Percentiles rank a stretch among this genome's conserved stretches.
These are phyloP conservation scores for Metahyphopichia silvanorum DNA, from an alignment of 805 yeast genomes.

Conservation along the genomic window DNA sequence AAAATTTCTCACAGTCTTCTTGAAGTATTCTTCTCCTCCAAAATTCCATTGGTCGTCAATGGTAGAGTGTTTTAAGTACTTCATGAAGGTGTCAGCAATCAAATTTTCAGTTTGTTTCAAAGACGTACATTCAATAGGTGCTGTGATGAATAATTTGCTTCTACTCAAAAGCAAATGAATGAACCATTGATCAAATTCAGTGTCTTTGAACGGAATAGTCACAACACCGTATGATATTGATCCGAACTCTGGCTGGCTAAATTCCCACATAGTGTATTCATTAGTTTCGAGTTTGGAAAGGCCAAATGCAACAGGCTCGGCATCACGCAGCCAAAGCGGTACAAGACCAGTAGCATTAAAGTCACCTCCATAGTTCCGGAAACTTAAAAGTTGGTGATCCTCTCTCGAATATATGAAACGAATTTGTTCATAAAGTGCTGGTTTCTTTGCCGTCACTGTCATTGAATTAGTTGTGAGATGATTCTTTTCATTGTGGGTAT, in stretches of 20 bases:
- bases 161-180: conserved; percentile 21
- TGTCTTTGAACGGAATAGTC: conserved; percentile 19
- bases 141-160: conserved; percentile 7
- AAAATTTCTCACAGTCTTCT: conserved; percentile 42
- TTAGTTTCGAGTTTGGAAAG: too few species aligned
- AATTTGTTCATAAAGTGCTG: conserved; percentile 24
- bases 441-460: conserved; percentile 4
- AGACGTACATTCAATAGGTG: conserved; percentile 3
- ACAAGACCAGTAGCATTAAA: too few species aligned
- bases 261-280: neutral
- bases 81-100: conserved; percentile 43
- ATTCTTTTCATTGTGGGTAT: too few species aligned
- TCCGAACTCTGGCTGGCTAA: neutral
- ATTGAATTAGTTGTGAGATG: too few species aligned
- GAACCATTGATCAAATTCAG: conserved; percentile 32
- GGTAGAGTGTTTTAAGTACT: conserved; percentile 45
- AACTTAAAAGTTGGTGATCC: conserved; percentile 10
- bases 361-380: too few species aligned
- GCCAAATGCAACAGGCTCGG: too few species aligned
- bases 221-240: conserved; percentile 21
- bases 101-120: conserved; percentile 6
- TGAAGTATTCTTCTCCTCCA: conserved; percentile 43
- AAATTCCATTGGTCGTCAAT: conserved; percentile 47
- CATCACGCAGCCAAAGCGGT: too few species aligned
- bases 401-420: conserved; percentile 24